Conservation (phyloP, 148 eudicot species). For the Chenopodium album region DNA sequence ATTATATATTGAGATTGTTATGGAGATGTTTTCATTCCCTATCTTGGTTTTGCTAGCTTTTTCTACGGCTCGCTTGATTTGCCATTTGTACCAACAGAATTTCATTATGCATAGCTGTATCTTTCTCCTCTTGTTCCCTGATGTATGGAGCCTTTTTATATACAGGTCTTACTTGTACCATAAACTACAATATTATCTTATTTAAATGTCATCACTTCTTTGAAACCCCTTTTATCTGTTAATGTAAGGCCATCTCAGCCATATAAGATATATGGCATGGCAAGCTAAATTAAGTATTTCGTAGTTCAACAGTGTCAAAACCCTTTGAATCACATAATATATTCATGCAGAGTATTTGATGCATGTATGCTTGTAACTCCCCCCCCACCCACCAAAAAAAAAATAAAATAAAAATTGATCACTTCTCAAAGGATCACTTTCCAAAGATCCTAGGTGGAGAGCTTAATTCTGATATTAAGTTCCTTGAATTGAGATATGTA, state of each 20-base stretch:
- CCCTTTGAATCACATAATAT: background rate
- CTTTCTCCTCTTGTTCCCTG: background rate
- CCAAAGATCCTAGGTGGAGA: background rate
- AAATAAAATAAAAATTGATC: no score
- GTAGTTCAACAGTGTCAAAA: background rate
- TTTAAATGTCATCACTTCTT: background rate
- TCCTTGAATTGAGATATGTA: background rate
- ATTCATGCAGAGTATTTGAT: background rate
- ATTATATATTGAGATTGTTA: background rate
- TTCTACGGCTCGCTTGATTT: no score
- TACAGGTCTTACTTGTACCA: background rate
- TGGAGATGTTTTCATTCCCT: background rate
- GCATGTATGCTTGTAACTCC: no score
- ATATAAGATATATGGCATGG: background rate
- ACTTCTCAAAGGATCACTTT: background rate
- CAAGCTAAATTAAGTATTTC: background rate
- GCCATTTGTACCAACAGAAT: background rate
- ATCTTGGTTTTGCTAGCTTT: background rate
- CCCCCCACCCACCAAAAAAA: no score
- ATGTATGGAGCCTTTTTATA: background rate
- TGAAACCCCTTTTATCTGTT: background rate
- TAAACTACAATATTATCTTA: background rate
- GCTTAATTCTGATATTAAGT: no score
- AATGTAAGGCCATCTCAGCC: background rate
- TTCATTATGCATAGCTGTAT: background rate